Evolutionary conservation across 2,329 filamentous ascomycete species (phyloP), one percentile per base, ranked within the genome.

Genomic region (Plectosphaerella cucumerina): DNA sequence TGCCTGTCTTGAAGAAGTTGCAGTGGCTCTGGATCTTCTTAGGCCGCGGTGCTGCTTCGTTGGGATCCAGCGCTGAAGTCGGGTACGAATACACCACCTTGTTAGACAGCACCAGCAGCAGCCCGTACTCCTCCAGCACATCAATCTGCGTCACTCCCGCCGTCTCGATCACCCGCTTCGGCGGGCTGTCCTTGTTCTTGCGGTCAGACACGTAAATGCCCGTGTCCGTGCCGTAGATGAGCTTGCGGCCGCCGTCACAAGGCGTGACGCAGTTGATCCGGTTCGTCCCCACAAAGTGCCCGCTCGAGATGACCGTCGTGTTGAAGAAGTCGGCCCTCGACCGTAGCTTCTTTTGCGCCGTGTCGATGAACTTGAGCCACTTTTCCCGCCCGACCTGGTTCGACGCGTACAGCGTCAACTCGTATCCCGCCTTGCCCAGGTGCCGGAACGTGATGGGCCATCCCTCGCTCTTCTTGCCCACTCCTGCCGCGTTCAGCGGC

Each of bases 1-100:
- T 95, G 37, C 94, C 94, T 17, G 91, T 89, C 72, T 95, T 96
- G 84, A 99, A 99, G 75, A 97, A 99, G 69, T 93, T 97, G 70
- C 93, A 95, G 71, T 97, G 92, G 61, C 89, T 96, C 69, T 92
- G 88, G 57, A 99, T 97, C 77, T 97, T 97, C 75, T 94, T 93
- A 9, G 91, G 90, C 41, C 91, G 84, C 68, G 94, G 96, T 33
- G 89, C 81, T 48, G 86, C 86, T 62, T 97, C 92, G 56, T 87
- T 87, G 3, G 87, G 82, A 61, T 96, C 93, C 51, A 99, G 77
- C 14, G 90, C 91, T 55, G 93, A 87, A 48, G 96, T 77, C 2
- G 90, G 85, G 72, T 94, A 97, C 8, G 93, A 96, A 60, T 90
- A 86, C 10, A 97, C 79, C 1, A 91, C 93, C 72, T 96, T 97